Evolutionary conservation across 768 basidiomycete species (phyloP).

Genomic region (Chlorophyllum brunneum): DNA sequence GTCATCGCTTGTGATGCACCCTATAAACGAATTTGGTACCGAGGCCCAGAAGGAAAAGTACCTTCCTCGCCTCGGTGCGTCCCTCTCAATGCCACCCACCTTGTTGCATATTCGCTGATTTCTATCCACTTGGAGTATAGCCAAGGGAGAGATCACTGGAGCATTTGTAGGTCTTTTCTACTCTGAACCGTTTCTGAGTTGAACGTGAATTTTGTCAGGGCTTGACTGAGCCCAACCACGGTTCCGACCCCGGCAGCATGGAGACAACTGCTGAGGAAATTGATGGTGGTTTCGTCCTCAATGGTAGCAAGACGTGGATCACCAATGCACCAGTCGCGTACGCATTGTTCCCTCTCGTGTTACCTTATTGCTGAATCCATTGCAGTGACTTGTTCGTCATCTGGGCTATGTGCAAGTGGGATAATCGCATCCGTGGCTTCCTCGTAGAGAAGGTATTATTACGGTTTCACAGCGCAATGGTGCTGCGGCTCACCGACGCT

Average conservation of each 20-base stretch:
- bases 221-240: constrained; percentile 94
- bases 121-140: constrained; percentile 29
- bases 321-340: constrained; percentile 89
- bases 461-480: background rate
- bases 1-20: constrained; percentile 96
- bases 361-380: constrained; percentile 10
- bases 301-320: constrained; percentile 98
- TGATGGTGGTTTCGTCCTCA: constrained; percentile 81
- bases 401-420: constrained; percentile 97
- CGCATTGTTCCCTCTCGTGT: constrained; percentile 24
- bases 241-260: constrained; percentile 98
- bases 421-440: constrained; percentile 86
- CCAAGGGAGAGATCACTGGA: constrained; percentile 82
- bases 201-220: constrained; percentile 46
- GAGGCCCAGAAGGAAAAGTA: constrained; percentile 90
- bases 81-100: background rate
- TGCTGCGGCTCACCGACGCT: background rate
- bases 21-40: constrained; percentile 83
- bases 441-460: constrained; percentile 76
- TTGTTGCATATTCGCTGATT: background rate
- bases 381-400: constrained; percentile 82
- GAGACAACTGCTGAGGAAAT: constrained; percentile 85
- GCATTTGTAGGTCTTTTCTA: constrained; percentile 72
- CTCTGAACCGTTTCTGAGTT: background rate
- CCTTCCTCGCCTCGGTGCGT: constrained; percentile 74